A percentile compares a stretch with the other conserved stretches of the same genome.
phyloP scores from a whole-genome alignment of 768 basidiomycete species.

The Hemileccinum impolitum region DNA sequence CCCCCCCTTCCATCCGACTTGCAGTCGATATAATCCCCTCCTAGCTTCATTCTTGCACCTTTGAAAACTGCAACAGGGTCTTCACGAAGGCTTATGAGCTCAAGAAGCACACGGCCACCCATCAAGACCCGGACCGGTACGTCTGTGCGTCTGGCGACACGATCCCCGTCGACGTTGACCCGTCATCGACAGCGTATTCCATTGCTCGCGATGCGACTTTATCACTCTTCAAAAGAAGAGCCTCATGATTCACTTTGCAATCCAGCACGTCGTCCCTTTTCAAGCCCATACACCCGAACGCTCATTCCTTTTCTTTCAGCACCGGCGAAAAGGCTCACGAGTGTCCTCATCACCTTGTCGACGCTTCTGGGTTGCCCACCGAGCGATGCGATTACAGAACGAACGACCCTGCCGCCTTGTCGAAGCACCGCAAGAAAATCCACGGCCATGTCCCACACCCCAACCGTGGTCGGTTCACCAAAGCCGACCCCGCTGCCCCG shows the following conservation, averaged over 20 bases:
- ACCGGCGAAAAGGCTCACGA: constrained; percentile 17
- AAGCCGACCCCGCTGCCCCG: background rate
- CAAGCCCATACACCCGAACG: background rate
- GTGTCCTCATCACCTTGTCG: constrained; percentile 10
- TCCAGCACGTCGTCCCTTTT: constrained; percentile 13
- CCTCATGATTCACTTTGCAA: constrained; percentile 17
- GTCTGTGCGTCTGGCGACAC: background rate
- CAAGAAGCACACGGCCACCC: constrained; percentile 20
- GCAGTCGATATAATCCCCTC: background rate
- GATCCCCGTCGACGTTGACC: background rate
- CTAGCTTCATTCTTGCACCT: constrained; percentile 17
- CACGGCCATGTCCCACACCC: constrained; percentile 21
- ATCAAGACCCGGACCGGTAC: constrained; percentile 13
- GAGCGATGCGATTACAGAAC: constrained; percentile 21
- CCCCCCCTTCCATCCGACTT: background rate
- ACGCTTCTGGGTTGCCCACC: background rate
- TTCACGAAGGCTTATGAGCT: constrained; percentile 20
- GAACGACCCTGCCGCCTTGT: constrained; percentile 23
- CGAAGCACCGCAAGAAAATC: constrained; percentile 22
- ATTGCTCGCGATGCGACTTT: constrained; percentile 19
- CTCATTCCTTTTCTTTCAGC: constrained; percentile 8
- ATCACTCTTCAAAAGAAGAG: constrained; percentile 19
- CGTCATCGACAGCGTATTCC: constrained; percentile 10
- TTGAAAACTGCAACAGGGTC: constrained; percentile 5
- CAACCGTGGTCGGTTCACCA: background rate